phyloP scores from a whole-genome alignment of 164 flowering plant genomes.

The Euptelea pleiosperma region DNA sequence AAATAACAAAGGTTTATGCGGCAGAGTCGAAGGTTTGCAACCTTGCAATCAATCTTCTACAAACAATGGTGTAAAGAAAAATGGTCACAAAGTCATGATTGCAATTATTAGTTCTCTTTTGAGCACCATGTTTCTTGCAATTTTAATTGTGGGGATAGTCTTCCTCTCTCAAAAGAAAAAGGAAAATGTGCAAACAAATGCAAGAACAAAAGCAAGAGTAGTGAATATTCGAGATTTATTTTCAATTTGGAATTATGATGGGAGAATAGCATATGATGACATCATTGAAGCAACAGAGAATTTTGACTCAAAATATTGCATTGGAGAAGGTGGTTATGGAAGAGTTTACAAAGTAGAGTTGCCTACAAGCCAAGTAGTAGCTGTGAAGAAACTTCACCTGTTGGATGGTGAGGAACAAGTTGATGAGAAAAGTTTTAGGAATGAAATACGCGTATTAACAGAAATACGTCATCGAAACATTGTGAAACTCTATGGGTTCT shows the following conservation, averaged over 20 bases:
- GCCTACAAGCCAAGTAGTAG: constrained; percentile 2
- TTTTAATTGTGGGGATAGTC: background rate
- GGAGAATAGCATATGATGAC: constrained; percentile 1
- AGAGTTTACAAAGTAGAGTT: constrained; percentile 13
- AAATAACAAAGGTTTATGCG: background rate
- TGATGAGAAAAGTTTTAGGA: background rate
- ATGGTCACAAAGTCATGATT: background rate
- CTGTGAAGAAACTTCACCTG: constrained; percentile 2
- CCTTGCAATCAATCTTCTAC: no score
- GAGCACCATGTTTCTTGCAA: background rate
- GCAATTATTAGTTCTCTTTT: background rate
- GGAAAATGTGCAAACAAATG: background rate
- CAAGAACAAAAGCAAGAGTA: background rate
- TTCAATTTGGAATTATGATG: constrained; percentile 14
- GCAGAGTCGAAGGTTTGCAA: background rate
- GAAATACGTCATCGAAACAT: no score
- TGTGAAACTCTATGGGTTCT: background rate
- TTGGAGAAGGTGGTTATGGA: constrained; percentile 12
- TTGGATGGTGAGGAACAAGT: background rate
- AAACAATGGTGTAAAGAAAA: no score
- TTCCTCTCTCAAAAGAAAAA: background rate
- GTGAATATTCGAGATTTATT: background rate
- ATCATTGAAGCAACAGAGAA: constrained; percentile 14
- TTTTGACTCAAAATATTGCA: constrained; percentile 9
- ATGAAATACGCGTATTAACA: no score